phyloP scores from a whole-genome alignment of 148 eudicot species.

The Chenopodium quinoa region DNA sequence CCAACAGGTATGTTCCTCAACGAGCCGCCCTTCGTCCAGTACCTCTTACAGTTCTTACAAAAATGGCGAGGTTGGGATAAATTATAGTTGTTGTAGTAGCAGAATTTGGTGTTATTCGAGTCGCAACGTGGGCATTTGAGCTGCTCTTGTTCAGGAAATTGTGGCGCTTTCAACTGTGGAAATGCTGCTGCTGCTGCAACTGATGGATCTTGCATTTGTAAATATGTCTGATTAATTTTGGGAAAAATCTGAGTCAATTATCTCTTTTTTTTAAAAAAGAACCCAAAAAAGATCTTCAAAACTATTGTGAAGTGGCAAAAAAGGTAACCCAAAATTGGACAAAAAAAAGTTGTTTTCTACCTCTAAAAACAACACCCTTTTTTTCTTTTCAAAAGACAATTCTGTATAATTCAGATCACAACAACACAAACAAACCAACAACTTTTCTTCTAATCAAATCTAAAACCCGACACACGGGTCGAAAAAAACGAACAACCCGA shows the following conservation, averaged over 20 bases:
- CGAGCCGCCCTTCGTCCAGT: slow-evolving; percentile 96
- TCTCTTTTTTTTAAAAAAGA: no score
- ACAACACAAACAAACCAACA: slow-evolving; percentile 11
- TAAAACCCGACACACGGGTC: no score
- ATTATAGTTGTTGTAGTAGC: slow-evolving; percentile 75
- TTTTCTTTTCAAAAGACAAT: background rate
- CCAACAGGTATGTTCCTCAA: slow-evolving; percentile 88
- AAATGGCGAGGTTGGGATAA: slow-evolving; percentile 69
- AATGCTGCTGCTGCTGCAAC: slow-evolving; percentile 10
- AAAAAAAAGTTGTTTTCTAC: slow-evolving; percentile 22
- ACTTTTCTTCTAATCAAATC: background rate
- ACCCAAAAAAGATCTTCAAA: no score
- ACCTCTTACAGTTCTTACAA: slow-evolving; percentile 75
- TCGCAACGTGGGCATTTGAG: slow-evolving; percentile 64
- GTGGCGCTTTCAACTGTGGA: slow-evolving; percentile 26
- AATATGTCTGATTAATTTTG: background rate
- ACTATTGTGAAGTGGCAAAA: slow-evolving; percentile 14
- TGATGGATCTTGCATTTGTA: slow-evolving; percentile 31
- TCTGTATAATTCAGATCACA: slow-evolving; percentile 2
- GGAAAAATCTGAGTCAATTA: background rate
- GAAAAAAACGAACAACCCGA: no score
- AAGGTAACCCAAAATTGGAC: slow-evolving; percentile 3
- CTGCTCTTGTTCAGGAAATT: slow-evolving; percentile 52
- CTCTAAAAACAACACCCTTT: slow-evolving; percentile 6
- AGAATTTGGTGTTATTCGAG: slow-evolving; percentile 62